A percentile compares a stretch with the other conserved stretches of the same genome.
Conservation (phyloP, 768 basidiomycete species). For the Serendipita sp. region DNA sequence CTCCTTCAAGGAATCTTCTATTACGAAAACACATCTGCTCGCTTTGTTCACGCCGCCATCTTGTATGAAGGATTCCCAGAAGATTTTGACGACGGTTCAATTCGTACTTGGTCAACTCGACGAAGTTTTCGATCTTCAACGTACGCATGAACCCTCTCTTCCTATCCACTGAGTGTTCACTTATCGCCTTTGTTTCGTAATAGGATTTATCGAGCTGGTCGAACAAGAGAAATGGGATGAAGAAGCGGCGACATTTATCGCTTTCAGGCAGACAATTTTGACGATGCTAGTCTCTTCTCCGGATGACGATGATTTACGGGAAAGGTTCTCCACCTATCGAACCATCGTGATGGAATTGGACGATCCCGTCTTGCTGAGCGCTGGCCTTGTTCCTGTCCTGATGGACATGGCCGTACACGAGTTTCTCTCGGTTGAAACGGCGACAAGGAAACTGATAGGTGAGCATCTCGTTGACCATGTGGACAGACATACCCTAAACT, state of each 20-base stretch:
- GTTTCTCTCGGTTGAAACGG: too few relatives aligned
- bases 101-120: background rate
- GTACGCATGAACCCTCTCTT: background rate
- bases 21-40: background rate
- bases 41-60: background rate
- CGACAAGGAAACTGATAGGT: too few relatives aligned
- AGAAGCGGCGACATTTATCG: background rate
- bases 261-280: background rate
- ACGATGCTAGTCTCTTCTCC: background rate
- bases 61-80: background rate
- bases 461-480: too few relatives aligned
- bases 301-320: too few relatives aligned
- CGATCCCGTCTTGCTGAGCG: too few relatives aligned
- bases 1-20: too few relatives aligned
- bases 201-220: background rate
- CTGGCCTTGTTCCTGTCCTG: too few relatives aligned
- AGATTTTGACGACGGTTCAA: background rate
- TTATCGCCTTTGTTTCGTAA: background rate
- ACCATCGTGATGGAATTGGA: too few relatives aligned
- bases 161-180: background rate
- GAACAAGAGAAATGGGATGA: background rate
- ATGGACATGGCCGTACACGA: too few relatives aligned
- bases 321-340: too few relatives aligned
- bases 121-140: background rate
- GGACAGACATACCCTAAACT: too few relatives aligned